Evolutionary conservation across 176 grass and related monocot genomes (phyloP).

Genomic region (Aegilops sharonensis): DNA sequence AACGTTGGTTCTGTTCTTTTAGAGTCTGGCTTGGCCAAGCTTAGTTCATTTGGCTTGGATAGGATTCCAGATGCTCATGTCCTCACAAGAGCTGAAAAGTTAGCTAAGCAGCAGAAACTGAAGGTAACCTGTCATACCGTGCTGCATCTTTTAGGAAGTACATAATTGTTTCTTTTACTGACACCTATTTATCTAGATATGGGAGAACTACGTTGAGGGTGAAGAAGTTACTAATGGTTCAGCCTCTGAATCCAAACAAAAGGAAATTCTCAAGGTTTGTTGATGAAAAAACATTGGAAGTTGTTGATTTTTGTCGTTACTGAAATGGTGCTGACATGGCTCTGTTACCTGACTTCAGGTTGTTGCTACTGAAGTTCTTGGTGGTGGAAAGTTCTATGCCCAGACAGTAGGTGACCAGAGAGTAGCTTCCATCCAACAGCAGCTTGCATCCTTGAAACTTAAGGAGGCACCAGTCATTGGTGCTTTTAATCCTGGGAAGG

Average conservation of each 20-base stretch:
- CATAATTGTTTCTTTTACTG: neutral
- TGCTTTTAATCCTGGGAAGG: conserved; percentile 88
- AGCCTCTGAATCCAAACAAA: conserved; percentile 66
- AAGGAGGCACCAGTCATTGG: conserved; percentile 86
- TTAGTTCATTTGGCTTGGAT: conserved; percentile 82
- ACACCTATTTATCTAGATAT: conserved; percentile 59
- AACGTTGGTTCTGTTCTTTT: conserved; percentile 77
- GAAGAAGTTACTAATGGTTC: conserved; percentile 79
- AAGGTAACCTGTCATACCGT: conserved; percentile 47
- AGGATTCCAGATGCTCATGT: conserved; percentile 73
- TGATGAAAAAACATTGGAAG: conserved; percentile 10
- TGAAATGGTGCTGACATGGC: conserved; percentile 15
- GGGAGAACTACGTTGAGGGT: conserved; percentile 93
- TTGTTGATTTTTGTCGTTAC: neutral
- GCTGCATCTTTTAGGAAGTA: neutral
- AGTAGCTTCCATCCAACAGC: conserved; percentile 78
- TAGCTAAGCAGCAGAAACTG: conserved; percentile 84
- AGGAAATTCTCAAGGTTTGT: conserved; percentile 90
- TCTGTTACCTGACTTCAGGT: conserved; percentile 47
- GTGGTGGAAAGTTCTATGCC: conserved; percentile 93
- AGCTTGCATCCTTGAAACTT: conserved; percentile 75
- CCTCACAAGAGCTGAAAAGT: conserved; percentile 70
- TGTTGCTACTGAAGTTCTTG: conserved; percentile 77
- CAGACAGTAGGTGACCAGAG: conserved; percentile 87
- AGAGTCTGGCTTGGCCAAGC: conserved; percentile 81